Evolutionary conservation across 305 asterid species (phyloP).

Genomic region (Fraxinus velutina): DNA sequence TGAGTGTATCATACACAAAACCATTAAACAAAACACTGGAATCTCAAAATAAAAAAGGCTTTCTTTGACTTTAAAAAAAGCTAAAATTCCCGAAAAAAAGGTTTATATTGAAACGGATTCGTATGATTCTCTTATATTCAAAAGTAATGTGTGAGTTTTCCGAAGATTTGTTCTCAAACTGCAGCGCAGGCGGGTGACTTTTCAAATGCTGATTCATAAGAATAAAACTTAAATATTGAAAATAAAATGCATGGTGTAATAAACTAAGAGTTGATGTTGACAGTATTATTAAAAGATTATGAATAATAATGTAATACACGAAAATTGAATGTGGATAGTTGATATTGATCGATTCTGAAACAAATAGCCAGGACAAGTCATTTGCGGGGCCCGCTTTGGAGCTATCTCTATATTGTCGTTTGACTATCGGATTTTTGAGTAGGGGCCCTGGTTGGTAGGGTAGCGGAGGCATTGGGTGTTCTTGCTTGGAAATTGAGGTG

Average conservation of each 20-base stretch:
- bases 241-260: conserved; percentile 1
- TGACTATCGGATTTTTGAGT: background rate
- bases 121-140: background rate
- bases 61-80: conserved; percentile 30
- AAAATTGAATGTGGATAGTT: conserved; percentile 9
- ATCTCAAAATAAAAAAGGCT: conserved; percentile 8
- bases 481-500: background rate
- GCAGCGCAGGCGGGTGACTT: conserved; percentile 32
- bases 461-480: background rate
- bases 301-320: background rate
- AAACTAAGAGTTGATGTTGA: conserved; percentile 24
- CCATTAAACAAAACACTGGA: background rate
- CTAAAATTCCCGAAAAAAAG: conserved; percentile 15
- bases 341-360: conserved; percentile 29
- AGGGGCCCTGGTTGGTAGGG: background rate
- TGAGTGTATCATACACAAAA: conserved; percentile 7
- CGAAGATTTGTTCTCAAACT: conserved; percentile 22
- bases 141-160: background rate
- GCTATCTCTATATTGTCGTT: background rate
- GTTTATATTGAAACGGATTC: background rate
- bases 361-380: conserved; percentile 29
- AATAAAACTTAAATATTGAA: background rate
- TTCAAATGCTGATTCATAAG: background rate
- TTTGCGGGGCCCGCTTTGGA: conserved; percentile 21
- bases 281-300: background rate